Conservation (phyloP, 1,139 yeast species). For the Wickerhamomyces sp. region DNA sequence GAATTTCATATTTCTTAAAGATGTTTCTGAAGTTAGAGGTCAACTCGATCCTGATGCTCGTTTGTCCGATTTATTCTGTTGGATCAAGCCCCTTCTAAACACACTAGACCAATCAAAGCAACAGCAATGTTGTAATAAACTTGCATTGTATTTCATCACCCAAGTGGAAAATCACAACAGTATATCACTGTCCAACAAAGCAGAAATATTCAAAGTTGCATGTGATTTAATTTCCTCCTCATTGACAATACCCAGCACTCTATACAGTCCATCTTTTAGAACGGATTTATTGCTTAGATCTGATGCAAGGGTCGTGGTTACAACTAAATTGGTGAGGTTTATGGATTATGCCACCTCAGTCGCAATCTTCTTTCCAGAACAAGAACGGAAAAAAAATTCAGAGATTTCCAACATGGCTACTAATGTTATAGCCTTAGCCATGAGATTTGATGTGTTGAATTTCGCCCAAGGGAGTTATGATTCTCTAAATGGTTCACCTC, state of each 20-base stretch:
- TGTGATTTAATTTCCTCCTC: constrained; percentile 26
- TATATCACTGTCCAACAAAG: constrained; percentile 17
- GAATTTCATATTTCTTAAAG: constrained; percentile 22
- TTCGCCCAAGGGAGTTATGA: constrained; percentile 49
- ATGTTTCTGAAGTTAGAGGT: constrained; percentile 5
- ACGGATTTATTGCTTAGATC: constrained; percentile 38
- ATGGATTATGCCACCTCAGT: constrained; percentile 34
- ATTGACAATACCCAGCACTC: constrained; percentile 23
- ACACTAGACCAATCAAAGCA: constrained; percentile 32
- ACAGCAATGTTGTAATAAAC: constrained; percentile 38
- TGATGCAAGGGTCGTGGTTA: constrained; percentile 38
- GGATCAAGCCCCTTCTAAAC: constrained; percentile 38
- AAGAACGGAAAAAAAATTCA: constrained; percentile 21
- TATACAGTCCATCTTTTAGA: constrained; percentile 28
- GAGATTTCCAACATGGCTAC: constrained; percentile 34
- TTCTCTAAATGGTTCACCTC: constrained; percentile 32
- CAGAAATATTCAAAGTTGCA: constrained; percentile 26
- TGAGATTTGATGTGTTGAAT: constrained; percentile 53
- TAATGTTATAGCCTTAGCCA: constrained; percentile 41
- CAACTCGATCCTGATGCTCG: constrained; percentile 19
- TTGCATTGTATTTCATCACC: constrained; percentile 36
- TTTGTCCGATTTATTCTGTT: constrained; percentile 34
- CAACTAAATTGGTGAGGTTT: constrained; percentile 35
- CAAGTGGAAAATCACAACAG: constrained; percentile 23
- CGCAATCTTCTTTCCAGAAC: constrained; percentile 28